A percentile compares a stretch with the other conserved stretches of the same genome.
Evolutionary conservation across 108 stramenopile genomes (phyloP).

Genomic region (Schizochytrium sp.): DNA sequence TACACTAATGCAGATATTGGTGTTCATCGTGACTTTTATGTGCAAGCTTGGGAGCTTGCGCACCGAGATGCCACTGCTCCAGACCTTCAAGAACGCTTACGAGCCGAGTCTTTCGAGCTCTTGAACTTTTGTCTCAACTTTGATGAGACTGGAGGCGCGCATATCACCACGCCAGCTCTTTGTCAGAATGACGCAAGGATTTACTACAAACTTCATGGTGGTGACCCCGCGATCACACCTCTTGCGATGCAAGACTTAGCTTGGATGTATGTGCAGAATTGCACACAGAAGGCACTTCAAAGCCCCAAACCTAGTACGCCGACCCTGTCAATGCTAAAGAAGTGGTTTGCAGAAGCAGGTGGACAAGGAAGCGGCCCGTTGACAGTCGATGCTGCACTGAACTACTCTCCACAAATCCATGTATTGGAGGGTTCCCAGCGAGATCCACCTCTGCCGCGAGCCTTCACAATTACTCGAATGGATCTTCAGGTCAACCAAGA

Average conservation of each 20-base stretch:
- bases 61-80: background rate
- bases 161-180: conserved; percentile 27
- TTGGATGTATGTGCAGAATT: conserved; percentile 22
- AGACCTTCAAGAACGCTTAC: background rate
- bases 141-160: background rate
- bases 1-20: conserved; percentile 56
- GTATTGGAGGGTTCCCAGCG: background rate
- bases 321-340: background rate
- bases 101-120: background rate
- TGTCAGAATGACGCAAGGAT: conserved; percentile 8
- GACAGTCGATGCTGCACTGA: background rate
- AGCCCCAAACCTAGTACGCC: background rate
- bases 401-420: background rate
- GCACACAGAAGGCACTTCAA: background rate
- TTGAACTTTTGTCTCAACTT: conserved; percentile 9
- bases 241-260: background rate
- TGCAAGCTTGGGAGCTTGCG: conserved; percentile 34
- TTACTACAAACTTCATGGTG: conserved; percentile 58
- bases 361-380: background rate
- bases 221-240: background rate
- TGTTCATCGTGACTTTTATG: conserved; percentile 2
- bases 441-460: background rate
- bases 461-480: conserved; percentile 32
- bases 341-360: conserved; percentile 34
- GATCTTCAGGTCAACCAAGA: background rate